Percentiles rank a stretch among this genome's conserved stretches.
Conservation (phyloP, 805 yeast genomes). For the Starmerella bacillaris region DNA sequence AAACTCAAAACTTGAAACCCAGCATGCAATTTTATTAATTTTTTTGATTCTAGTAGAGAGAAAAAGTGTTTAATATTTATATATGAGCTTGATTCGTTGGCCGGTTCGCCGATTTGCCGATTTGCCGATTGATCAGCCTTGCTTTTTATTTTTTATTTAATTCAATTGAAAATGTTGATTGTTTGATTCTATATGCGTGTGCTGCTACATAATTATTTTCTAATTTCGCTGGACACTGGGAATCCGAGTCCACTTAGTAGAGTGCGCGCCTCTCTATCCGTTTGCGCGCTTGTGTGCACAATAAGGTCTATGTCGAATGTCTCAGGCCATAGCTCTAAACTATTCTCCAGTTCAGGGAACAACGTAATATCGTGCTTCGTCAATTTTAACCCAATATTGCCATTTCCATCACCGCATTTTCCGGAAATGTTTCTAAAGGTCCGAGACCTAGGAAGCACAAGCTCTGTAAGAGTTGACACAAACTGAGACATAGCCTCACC, state of each 20-base stretch:
- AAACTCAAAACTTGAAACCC: no score
- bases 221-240: conserved; percentile 59
- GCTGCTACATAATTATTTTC: no score
- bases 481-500: conserved; percentile 81
- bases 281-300: conserved; percentile 72
- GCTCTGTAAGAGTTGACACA: conserved; percentile 65
- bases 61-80: no score
- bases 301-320: conserved; percentile 75
- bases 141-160: no score
- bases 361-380: conserved; percentile 54
- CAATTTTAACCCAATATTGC: conserved; percentile 74
- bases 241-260: conserved; percentile 65
- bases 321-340: conserved; percentile 75
- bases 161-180: no score
- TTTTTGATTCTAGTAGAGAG: no score
- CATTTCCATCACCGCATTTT: conserved; percentile 65
- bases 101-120: no score
- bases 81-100: no score
- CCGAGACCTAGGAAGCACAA: conserved; percentile 84
- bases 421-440: conserved; percentile 64
- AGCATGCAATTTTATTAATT: no score
- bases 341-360: conserved; percentile 88
- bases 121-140: no score
- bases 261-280: conserved; percentile 76
- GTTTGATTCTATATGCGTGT: no score